Base-by-base conservation (phyloP, 2,329 filamentous ascomycete genomes). In the Alternaria triticimaculans region DNA sequence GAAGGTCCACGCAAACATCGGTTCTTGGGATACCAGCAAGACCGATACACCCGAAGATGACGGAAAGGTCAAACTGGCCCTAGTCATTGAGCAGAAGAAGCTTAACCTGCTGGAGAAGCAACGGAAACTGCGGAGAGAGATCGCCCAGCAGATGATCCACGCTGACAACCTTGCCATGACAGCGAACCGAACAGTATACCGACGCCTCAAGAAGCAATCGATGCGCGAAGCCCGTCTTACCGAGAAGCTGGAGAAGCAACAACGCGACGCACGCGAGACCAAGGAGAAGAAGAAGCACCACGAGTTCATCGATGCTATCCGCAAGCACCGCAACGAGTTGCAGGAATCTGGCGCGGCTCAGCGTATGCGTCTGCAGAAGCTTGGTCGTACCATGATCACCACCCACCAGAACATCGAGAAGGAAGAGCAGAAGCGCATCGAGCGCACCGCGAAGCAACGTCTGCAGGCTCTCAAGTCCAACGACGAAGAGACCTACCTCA, bases 371-470 rank as follows among this genome's bases (percentile, higher is more conserved):
- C 87, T 91, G 68, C 89, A 92, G 80, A 97, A 96, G 83, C 87
- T 98, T 56, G 93, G 94, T 70, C 92, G 93, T 61, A 87, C 94
- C 80, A 97, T 98, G 93, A 87, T 92, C 68, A 83, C 87, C 61
- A 94, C 97, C 65, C 96, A 99, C 80, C 92, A 94, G 82, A 93
- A 95, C 79, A 98, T 99, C 79, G 96, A 99, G 81, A 97, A 97
- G 83, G 96, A 99, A 85, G 96, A 99, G 83, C 95, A 98, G 87
- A 98, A 97, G 85, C 92, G 96, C 67, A 92, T 99, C 70, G 96
- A 99, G 84, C 89, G 96, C 68, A 99, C 95, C 10, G 96, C 96
- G 68, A 99, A 99, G 86, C 96, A 99, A 82, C 96, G 96, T 97
- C 90, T 99, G 70, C 95, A 98, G 82, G 96, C 96, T 65, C 87